phyloP scores from a whole-genome alignment of 1,284 basidiomycete species.

The Schizopora paradoxa region DNA sequence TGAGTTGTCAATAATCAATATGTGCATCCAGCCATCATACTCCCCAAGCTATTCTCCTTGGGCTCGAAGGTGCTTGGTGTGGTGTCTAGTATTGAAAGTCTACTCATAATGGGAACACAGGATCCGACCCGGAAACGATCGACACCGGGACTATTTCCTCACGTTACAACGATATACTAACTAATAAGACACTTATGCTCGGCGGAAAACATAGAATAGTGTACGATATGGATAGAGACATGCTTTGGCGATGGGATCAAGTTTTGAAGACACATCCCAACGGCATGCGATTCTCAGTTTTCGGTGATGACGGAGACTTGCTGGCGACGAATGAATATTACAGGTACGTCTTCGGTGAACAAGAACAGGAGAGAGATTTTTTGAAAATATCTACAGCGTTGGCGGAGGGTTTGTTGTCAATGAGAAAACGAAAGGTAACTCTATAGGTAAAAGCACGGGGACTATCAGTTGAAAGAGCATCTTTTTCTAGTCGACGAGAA shows the following conservation, averaged over 20 bases:
- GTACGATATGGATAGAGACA: conserved; percentile 85
- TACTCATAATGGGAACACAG: conserved; percentile 31
- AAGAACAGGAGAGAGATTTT: background rate
- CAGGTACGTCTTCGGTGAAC: conserved; percentile 45
- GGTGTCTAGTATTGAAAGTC: conserved; percentile 6
- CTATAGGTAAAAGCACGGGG: background rate
- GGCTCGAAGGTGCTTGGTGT: conserved; percentile 63
- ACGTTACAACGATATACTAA: conserved; percentile 66
- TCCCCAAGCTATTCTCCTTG: conserved; percentile 87
- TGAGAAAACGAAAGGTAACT: conserved; percentile 74
- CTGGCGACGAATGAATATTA: conserved; percentile 96
- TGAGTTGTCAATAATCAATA: conserved; percentile 6
- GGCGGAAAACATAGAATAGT: conserved; percentile 70
- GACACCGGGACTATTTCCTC: conserved; percentile 75
- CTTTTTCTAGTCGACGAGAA: conserved; percentile 76
- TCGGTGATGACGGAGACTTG: conserved; percentile 74
- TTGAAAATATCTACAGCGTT: conserved; percentile 42
- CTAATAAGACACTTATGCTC: conserved; percentile 62
- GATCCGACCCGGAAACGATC: conserved; percentile 80
- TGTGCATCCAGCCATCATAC: conserved; percentile 73
- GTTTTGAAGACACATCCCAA: conserved; percentile 81
- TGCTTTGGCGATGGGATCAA: conserved; percentile 88
- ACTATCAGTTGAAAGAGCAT: conserved; percentile 4
- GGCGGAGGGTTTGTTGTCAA: conserved; percentile 92
- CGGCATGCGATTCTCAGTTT: conserved; percentile 90